Evolutionary conservation across 148 eudicot species (phyloP), one percentile per base, ranked within the genome.

Genomic region (Rheum nobile): DNA sequence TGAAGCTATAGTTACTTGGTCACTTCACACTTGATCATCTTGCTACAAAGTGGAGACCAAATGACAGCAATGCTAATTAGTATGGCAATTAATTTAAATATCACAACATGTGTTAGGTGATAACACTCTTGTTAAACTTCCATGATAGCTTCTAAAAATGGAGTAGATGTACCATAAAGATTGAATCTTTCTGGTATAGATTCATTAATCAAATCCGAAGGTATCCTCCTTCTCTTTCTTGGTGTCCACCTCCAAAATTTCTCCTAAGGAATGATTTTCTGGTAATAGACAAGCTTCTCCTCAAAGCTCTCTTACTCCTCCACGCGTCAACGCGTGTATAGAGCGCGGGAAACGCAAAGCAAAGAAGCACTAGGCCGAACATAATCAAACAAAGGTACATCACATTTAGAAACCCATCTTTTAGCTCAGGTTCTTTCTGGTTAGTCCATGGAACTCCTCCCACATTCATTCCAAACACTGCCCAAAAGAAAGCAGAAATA

Each of bases 391-490:
- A 95, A 10, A 91, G 71, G 41, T 87, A 59, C 80, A 92, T 78
- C 41, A 95, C 99, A 75, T 95, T 90, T 48, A 80, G 80, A 74
- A 95, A 95, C 21, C 99, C 99, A 71, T 95, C 81, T 76, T 71
- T 82, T 68, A 91, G 67, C 52, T 73, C 84, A 2, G 97, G 97
- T 29, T 77, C 82, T 38, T 75, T 79, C 77, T 95, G 99, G 7
- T 37, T 76, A 0, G 99, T 90, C 99, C 99, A 95, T 50, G 99
- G 99, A 71, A 95, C 96, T 70, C 99, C 99, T 76, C 99, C 97
- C 72, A 92, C 97, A 46, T 95, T 95, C 99, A 95, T 95, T 71
- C 99, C 99, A 79, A 95, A 95, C 74, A 95, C 99, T 95, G 84
- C 77, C 73, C 21, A 77, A 47, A n/a, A 29, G 63, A 65, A 8